Conservation (phyloP, 2,329 filamentous ascomycete species). For the Colletotrichum karsti region DNA sequence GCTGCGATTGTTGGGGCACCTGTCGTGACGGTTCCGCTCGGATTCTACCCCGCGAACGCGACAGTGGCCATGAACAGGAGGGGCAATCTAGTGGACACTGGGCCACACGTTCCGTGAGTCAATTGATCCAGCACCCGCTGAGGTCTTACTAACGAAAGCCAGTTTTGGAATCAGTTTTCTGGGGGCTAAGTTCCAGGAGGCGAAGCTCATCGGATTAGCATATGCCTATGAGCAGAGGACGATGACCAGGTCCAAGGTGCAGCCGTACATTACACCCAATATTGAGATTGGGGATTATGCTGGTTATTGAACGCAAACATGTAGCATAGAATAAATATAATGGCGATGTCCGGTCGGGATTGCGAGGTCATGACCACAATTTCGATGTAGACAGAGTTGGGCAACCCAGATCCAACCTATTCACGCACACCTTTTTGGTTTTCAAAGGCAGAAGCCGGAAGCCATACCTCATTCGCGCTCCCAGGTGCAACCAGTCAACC, state of each 20-base stretch:
- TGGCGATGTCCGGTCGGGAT: too few species aligned
- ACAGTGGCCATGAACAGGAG: conserved; percentile 22
- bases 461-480: too few species aligned
- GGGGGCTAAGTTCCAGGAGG: conserved; percentile 67
- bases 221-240: conserved; percentile 75
- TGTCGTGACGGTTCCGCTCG: conserved; percentile 69
- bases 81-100: conserved; percentile 27
- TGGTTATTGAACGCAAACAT: not conserved
- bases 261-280: conserved; percentile 39
- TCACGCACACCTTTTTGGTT: too few species aligned
- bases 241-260: conserved; percentile 34
- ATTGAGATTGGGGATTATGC: conserved; percentile 40
- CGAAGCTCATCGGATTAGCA: conserved; percentile 67
- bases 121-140: fast-evolving
- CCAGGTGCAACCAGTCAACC: too few species aligned
- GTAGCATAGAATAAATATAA: not conserved
- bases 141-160: not conserved
- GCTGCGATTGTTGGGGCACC: conserved; percentile 46
- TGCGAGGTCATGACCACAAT: too few species aligned
- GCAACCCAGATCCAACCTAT: too few species aligned
- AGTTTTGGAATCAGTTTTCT: conserved; percentile 71
- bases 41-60: conserved; percentile 43
- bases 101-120: conserved; percentile 31
- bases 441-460: too few species aligned
- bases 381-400: too few species aligned